Evolutionary conservation across 345 rosid genomes (phyloP).

Genomic region (Punica granatum): DNA sequence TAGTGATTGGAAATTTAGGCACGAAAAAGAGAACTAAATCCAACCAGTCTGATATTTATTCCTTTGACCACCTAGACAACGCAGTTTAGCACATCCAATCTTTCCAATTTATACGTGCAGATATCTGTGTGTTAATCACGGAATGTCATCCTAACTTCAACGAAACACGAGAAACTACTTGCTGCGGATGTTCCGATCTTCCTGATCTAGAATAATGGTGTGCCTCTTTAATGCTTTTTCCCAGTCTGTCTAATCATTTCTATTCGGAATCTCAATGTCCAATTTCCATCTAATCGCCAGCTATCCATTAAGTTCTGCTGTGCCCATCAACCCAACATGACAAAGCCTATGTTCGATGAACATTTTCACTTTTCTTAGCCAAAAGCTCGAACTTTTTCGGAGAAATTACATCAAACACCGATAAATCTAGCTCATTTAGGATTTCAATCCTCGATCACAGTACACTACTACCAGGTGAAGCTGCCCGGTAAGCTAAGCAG

Average conservation of each 20-base stretch:
- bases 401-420: neutral
- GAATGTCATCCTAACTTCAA: neutral
- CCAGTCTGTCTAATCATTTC: neutral
- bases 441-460: neutral
- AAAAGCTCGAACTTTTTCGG: neutral
- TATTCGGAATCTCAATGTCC: neutral
- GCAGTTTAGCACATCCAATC: too few species aligned
- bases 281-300: neutral
- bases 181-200: too few species aligned
- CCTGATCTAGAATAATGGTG: neutral
- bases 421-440: neutral
- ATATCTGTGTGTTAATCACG: too few species aligned
- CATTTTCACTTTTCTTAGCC: neutral
- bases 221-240: neutral
- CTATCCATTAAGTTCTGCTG: neutral
- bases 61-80: too few species aligned
- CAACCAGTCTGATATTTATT: too few species aligned
- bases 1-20: too few species aligned
- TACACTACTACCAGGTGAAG: neutral
- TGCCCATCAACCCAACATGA: neutral
- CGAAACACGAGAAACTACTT: neutral
- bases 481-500: neutral
- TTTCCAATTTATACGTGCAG: too few species aligned
- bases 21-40: too few species aligned
- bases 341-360: neutral